Conservation (phyloP, 345 rosid species). For the Arabidopsis thaliana region DNA sequence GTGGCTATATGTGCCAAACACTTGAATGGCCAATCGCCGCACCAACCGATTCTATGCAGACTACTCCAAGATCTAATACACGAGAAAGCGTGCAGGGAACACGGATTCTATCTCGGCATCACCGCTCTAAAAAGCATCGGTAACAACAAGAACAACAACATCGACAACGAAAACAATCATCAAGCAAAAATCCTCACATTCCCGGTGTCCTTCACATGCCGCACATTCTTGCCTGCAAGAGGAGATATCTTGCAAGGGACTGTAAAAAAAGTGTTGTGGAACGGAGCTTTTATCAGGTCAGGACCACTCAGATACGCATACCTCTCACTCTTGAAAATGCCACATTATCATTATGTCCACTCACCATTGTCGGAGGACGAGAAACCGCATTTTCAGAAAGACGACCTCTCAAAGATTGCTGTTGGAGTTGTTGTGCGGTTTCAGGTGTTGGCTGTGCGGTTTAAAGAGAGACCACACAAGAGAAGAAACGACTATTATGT, state of each 20-base stretch:
- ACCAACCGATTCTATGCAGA: constrained; percentile 16
- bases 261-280: constrained; percentile 10
- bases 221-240: constrained; percentile 40
- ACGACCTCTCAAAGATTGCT: constrained; percentile 39
- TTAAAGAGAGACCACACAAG: constrained; percentile 20
- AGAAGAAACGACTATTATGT: constrained; percentile 33
- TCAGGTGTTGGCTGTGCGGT: constrained; percentile 35
- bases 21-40: constrained; percentile 16
- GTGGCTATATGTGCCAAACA: constrained; percentile 36
- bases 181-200: constrained; percentile 5
- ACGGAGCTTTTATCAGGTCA: constrained; percentile 28
- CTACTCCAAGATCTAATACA: constrained; percentile 33
- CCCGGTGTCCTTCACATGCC: constrained; percentile 46
- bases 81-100: constrained; percentile 39
- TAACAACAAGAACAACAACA: constrained; percentile 1
- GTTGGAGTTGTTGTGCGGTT: constrained; percentile 43
- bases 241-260: constrained; percentile 45
- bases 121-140: constrained; percentile 40
- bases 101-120: constrained; percentile 41
- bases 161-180: not conserved
- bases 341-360: constrained; percentile 32
- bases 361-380: not conserved
- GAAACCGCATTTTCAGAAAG: constrained; percentile 29
- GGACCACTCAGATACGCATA: constrained; percentile 41
- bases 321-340: constrained; percentile 41